Base-by-base conservation (phyloP, 208 protist species). In the Spongospora subterranea region DNA sequence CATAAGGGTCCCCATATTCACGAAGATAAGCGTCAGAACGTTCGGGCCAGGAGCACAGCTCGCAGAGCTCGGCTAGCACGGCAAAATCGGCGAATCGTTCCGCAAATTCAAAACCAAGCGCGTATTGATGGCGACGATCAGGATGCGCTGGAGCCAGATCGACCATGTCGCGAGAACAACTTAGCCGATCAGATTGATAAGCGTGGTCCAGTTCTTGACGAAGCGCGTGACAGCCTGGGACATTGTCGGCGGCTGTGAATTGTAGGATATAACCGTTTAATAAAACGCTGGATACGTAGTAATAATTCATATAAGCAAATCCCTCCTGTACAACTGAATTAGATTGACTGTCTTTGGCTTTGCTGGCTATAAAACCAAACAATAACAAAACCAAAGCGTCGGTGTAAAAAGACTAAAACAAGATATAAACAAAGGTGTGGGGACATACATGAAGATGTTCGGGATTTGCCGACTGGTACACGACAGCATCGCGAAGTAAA, bases 11-110 rank as follows among this genome's bases (percentile, higher is more conserved):
- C 17, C 71, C 71, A 43, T 39, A n/a, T 43, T 82, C 71, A 20
- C 71, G 71, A 35, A 35, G 17, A 43, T 82, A 82, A 35, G 71
- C 71, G n/a, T 82, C 71, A 20, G 71, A 35, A n/a, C 71, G 71
- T 13, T 82, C 71, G n/a, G 71, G 35, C 35, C 71, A 43, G 6
- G 17, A 13, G 71, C 71, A 82, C n/a, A 20, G 6, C 13, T 35
- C 71, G 71, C 71, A 82, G 13, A 82, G 71, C 71, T 82, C 35
- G 6, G 71, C 71, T n/a, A 82, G 71, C n/a, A 82, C 35, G 13
- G 71, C 6, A 35, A 6, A 43, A 43, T 82, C 71, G 6, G 71
- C n/a, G 71, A 82, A 82, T 35, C 71, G 71, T n/a, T 82, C 71
- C 17, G 17, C 71, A n/a, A 82, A 82, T 43, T 35, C 71, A 43